A percentile compares a stretch with the other conserved stretches of the same genome.
Evolutionary conservation across 2,329 filamentous ascomycete species (phyloP).

Genomic region (Claviceps sp.): DNA sequence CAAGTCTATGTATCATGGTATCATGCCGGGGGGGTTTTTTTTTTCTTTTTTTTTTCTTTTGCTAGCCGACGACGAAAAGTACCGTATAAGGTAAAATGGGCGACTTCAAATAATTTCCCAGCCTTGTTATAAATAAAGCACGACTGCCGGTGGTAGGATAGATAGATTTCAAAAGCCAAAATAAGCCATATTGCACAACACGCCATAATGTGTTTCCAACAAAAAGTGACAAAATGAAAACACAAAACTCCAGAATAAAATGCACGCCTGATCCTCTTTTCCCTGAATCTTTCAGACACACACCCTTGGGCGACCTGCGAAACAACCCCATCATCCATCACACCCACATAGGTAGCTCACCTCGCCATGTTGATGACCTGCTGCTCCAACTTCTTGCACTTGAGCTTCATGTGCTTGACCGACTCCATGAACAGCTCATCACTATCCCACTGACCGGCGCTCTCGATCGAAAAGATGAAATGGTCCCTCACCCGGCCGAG

Average conservation of each 20-base stretch:
- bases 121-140: no score
- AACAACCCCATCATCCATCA: background rate
- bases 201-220: background rate
- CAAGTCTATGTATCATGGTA: conserved; percentile 16
- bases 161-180: no score
- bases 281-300: no score
- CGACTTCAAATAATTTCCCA: conserved; percentile 2
- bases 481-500: conserved; percentile 83
- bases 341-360: conserved; percentile 17
- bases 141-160: no score
- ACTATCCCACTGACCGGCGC: conserved; percentile 87
- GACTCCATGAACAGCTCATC: conserved; percentile 88
- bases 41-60: conserved; percentile 9
- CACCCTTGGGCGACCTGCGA: no score
- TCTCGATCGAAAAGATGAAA: conserved; percentile 95
- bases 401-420: conserved; percentile 70
- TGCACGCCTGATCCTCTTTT: background rate
- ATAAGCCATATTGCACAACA: no score
- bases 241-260: background rate
- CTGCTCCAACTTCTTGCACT: conserved; percentile 61
- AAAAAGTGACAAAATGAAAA: background rate
- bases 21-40: conserved; percentile 15
- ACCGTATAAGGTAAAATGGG: background rate
- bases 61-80: conserved; percentile 12
- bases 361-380: conserved; percentile 54